Percentiles rank a stretch among this genome's conserved stretches.
phyloP scores from a whole-genome alignment of 352 stramenopile genomes.

The Globisporangium nunn region DNA sequence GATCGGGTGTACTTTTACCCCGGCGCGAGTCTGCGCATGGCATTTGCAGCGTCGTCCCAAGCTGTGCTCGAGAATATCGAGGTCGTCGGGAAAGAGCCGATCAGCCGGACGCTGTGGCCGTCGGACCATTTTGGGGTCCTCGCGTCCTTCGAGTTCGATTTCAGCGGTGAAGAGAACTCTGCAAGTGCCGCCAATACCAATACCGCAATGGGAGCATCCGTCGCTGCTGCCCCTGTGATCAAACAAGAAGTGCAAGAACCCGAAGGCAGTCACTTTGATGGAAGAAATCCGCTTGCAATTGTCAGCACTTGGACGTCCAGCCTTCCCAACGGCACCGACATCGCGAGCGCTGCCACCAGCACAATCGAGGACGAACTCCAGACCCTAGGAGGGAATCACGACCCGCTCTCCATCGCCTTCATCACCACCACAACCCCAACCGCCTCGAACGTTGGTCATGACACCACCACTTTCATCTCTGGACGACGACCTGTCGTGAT shows the following conservation, averaged over 20 bases:
- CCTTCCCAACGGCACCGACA: neutral
- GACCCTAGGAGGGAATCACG: neutral
- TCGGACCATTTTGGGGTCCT: constrained; percentile 75
- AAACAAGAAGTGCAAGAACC: neutral
- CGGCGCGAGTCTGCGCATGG: constrained; percentile 1
- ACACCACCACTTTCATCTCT: neutral
- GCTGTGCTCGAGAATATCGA: constrained; percentile 32
- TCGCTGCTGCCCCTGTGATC: neutral
- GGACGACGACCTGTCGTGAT: neutral
- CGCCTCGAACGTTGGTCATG: neutral
- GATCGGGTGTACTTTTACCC: constrained; percentile 73
- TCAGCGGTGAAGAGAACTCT: constrained; percentile 7
- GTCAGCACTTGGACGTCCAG: neutral
- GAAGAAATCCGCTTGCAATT: neutral
- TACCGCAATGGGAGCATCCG: no score
- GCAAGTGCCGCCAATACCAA: neutral
- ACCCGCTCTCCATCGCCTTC: neutral
- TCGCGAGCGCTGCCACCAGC: no score
- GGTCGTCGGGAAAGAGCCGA: constrained; percentile 59
- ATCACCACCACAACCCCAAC: neutral
- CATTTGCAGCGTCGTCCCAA: constrained; percentile 11
- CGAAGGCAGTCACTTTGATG: neutral
- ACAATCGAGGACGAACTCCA: neutral
- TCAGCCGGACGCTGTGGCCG: constrained; percentile 57
- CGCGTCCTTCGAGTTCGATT: constrained; percentile 30